A percentile compares a stretch with the other conserved stretches of the same genome.
These are phyloP conservation scores for Sporisorium scitamineum DNA, from an alignment of 1,284 basidiomycete species.

Conservation along the genomic window DNA sequence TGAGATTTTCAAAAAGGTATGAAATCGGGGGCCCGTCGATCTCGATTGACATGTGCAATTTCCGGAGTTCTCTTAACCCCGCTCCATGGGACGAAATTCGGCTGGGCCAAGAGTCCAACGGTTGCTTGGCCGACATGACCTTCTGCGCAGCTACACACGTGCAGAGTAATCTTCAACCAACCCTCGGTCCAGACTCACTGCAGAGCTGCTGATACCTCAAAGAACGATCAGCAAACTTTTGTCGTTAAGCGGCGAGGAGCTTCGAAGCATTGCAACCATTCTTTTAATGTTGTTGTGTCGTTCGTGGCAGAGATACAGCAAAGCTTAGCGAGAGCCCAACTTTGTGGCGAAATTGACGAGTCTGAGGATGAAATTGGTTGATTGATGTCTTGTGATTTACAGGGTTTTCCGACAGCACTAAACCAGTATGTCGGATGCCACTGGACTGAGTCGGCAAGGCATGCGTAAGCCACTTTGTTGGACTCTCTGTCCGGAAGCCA, in stretches of 20 bases:
- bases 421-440: neutral
- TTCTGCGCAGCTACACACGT: no score
- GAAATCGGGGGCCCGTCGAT: neutral
- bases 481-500: neutral
- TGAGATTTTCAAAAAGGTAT: neutral
- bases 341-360: slow-evolving; percentile 5
- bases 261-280: neutral
- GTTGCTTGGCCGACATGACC: neutral
- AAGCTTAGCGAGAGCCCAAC: no score
- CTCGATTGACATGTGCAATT: slow-evolving; percentile 10
- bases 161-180: no score
- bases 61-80: slow-evolving; percentile 31
- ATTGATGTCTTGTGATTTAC: slow-evolving; percentile 3
- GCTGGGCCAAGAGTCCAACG: no score
- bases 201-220: no score
- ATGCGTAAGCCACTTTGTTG: neutral
- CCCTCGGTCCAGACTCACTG: no score
- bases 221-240: no score
- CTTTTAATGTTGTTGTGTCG: no score
- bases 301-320: no score
- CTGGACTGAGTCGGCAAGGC: neutral
- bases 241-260: no score
- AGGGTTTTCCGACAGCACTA: slow-evolving; percentile 6
- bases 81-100: neutral
- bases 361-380: neutral